These are phyloP conservation scores for Vaucheria bursata DNA, from an alignment of 352 stramenopile genomes.

Conservation along the genomic window DNA sequence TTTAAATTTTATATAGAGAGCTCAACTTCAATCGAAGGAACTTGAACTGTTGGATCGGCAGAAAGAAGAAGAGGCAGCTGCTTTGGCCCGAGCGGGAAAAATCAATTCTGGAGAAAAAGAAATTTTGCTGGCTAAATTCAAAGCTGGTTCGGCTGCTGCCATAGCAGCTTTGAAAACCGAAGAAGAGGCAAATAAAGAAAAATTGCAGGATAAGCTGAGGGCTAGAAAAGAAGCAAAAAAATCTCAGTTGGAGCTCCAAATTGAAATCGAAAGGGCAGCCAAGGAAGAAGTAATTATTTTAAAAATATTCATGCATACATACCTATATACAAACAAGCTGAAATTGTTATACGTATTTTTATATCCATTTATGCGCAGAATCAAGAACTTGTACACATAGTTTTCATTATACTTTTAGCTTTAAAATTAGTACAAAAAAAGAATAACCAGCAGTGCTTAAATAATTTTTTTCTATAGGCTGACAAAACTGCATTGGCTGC, in stretches of 20 bases:
- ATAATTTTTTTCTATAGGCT: background rate
- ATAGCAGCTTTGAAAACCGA: slow-evolving; percentile 25
- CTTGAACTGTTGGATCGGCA: background rate
- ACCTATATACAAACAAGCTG: too few species aligned
- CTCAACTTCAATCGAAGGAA: background rate
- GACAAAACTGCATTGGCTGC: background rate
- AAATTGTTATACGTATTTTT: too few species aligned
- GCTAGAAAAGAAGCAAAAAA: slow-evolving; percentile 15
- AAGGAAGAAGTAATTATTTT: slow-evolving; percentile 15
- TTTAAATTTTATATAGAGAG: too few species aligned
- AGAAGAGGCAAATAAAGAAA: slow-evolving; percentile 20
- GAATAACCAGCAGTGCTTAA: too few species aligned
- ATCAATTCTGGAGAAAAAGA: slow-evolving; percentile 34
- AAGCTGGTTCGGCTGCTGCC: slow-evolving; percentile 21
- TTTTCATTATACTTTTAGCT: too few species aligned
- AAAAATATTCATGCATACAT: too few species aligned
- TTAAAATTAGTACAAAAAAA: too few species aligned
- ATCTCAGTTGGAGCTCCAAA: slow-evolving; percentile 9
- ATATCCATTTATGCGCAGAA: too few species aligned
- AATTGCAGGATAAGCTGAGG: slow-evolving; percentile 33
- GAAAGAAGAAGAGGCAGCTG: background rate
- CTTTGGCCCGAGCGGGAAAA: slow-evolving; percentile 9
- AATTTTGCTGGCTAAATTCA: slow-evolving; percentile 35
- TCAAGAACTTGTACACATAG: too few species aligned
- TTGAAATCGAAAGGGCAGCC: slow-evolving; percentile 12